These are phyloP conservation scores for Fusarium hainanense DNA, from an alignment of 2,329 filamentous ascomycete species.

Conservation along the genomic window DNA sequence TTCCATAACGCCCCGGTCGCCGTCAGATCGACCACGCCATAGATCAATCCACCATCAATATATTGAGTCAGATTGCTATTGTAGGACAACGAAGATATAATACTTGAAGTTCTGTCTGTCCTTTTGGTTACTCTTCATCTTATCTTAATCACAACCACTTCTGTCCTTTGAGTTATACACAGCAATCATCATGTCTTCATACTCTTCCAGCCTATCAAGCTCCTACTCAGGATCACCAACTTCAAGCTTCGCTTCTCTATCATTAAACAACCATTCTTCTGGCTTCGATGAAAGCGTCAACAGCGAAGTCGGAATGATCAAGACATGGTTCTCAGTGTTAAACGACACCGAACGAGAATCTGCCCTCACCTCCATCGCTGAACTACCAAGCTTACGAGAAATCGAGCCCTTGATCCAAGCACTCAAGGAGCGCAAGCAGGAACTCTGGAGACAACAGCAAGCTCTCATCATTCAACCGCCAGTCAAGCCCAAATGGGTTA, in stretches of 20 bases:
- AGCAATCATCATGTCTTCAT: constrained; percentile 37
- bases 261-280: constrained; percentile 3
- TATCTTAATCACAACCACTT: not conserved
- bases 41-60: constrained; percentile 36
- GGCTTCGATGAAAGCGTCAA: constrained; percentile 26
- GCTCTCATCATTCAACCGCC: constrained; percentile 41
- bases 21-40: constrained; percentile 43
- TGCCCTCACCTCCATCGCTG: constrained; percentile 41
- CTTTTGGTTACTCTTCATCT: not conserved
- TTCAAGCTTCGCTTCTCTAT: constrained; percentile 41
- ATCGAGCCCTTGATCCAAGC: constrained; percentile 45
- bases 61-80: constrained; percentile 11
- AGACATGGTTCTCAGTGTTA: constrained; percentile 42
- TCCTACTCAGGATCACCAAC: constrained; percentile 37
- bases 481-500: constrained; percentile 41
- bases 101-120: constrained; percentile 5
- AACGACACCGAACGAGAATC: constrained; percentile 38
- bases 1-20: constrained; percentile 33
- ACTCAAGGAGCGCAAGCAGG: constrained; percentile 43
- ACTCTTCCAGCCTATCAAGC: constrained; percentile 31
- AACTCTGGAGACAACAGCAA: constrained; percentile 42
- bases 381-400: constrained; percentile 41
- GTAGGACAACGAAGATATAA: not conserved
- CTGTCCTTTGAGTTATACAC: not conserved
- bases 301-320: constrained; percentile 42